Base-by-base conservation (phyloP, 192 early-diverging fungal species). In the Mortierella hygrophila region DNA sequence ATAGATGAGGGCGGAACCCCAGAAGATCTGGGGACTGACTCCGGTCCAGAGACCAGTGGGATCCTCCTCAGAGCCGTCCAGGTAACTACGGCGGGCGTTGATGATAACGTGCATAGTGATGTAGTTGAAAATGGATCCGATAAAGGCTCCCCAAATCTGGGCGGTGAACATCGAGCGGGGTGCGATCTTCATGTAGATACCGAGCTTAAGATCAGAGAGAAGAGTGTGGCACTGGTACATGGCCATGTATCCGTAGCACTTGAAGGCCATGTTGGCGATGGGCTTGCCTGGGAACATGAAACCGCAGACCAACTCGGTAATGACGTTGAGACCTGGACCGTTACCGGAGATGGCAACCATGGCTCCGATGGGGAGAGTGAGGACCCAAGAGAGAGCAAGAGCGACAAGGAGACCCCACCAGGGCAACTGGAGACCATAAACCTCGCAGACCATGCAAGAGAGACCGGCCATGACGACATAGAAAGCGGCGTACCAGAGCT, bases 151-250 rank as follows among this genome's bases (percentile, higher is more conserved):
- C 49, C 85, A 75, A 29, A 93, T 38, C 83, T 96, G 95, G 26
- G 88, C 83, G 15, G 90, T 72, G 79, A 95, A 93, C 87, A 96
- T 90, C 49, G 88, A 70, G 41, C 90, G 89, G 20, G 94, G 95
- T n/a, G 93, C 90, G 26, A 96, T 92, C 79, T 96, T 94, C 87
- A 94, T 90, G 88, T 95, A 95, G 70, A 93, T 89, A 3, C 93
- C 93, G 18, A 96, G 89, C 79, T 97, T 97, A 47, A 97, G 88
- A 88, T 96, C 95, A 60, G 71, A 21, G 10, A 95, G 79, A 26
- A 97, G 91, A n/a, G 89, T 89, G n/a, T 97, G 81, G 55, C 93
- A 93, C 89, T 98, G 96, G 26, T 88, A 80, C 92, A 96, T 93
- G 9, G 93, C 90, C 69, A 88, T 88, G 77, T 88, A 89, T 42